Evolutionary conservation across 805 yeast species (phyloP).

Genomic region (Suhomyces pyralidae): DNA sequence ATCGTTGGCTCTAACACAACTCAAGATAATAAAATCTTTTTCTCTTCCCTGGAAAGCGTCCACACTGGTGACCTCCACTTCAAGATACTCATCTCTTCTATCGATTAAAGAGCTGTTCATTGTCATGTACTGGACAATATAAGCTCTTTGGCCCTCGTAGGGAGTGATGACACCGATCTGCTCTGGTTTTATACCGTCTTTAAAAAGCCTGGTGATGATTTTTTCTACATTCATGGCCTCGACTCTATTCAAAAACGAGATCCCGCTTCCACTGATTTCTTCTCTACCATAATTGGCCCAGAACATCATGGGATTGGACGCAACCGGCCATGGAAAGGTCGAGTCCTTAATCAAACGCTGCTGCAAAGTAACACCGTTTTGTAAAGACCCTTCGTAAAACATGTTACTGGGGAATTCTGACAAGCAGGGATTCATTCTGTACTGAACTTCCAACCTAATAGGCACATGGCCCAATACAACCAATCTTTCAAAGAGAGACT

Average conservation of each 20-base stretch:
- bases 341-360: slow-evolving; percentile 56
- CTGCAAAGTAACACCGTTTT: slow-evolving; percentile 83
- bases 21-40: slow-evolving; percentile 41
- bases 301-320: slow-evolving; percentile 88
- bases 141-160: slow-evolving; percentile 90
- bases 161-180: slow-evolving; percentile 95
- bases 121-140: slow-evolving; percentile 73
- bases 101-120: slow-evolving; percentile 62
- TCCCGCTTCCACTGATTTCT: slow-evolving; percentile 79
- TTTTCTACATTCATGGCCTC: slow-evolving; percentile 90
- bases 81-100: slow-evolving; percentile 54
- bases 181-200: slow-evolving; percentile 71
- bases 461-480: slow-evolving; percentile 82
- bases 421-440: slow-evolving; percentile 89
- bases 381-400: slow-evolving; percentile 90
- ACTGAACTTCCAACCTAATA: slow-evolving; percentile 83
- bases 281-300: slow-evolving; percentile 90
- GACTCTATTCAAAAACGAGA: slow-evolving; percentile 76
- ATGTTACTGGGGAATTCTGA: slow-evolving; percentile 86
- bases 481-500: slow-evolving; percentile 84
- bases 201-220: slow-evolving; percentile 66
- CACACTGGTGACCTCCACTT: slow-evolving; percentile 83
- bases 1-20: slow-evolving; percentile 45
- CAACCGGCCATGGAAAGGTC: slow-evolving; percentile 89
- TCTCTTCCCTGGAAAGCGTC: slow-evolving; percentile 62